Conservation (phyloP, 208 protist genomes). For the Acanthamoeba healyi region DNA sequence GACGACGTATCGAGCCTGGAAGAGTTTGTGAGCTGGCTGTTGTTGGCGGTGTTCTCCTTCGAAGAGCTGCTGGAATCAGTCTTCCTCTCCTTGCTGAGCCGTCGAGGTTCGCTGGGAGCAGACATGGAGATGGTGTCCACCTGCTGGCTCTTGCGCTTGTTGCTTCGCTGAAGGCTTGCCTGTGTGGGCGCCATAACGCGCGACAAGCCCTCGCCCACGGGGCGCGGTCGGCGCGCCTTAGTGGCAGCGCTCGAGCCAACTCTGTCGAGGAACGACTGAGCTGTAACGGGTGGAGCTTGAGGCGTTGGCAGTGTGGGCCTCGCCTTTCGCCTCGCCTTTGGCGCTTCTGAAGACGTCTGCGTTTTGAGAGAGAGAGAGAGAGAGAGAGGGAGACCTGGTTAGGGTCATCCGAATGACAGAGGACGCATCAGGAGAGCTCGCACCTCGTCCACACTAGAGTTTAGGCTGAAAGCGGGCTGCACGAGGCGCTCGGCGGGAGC, state of each 20-base stretch:
- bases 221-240: neutral
- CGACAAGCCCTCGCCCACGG: neutral
- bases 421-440: no score
- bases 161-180: conserved; percentile 16
- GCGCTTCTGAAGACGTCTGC: no score
- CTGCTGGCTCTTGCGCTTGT: conserved; percentile 56
- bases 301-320: neutral
- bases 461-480: neutral
- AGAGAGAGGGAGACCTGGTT: conserved; percentile 95
- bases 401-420: no score
- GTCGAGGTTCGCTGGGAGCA: neutral
- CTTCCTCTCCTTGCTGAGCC: conserved; percentile 11
- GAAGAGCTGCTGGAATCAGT: neutral
- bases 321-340: neutral
- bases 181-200: conserved; percentile 13
- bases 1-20: no score
- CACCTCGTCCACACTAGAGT: neutral
- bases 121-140: neutral
- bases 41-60: conserved; percentile 33
- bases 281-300: neutral
- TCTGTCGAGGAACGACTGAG: neutral
- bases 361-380: conserved; percentile 67
- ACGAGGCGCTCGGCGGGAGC: neutral
- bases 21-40: no score
- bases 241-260: neutral